phyloP scores from a whole-genome alignment of 192 early-diverging fungal species.

The Coemansia sp. region DNA sequence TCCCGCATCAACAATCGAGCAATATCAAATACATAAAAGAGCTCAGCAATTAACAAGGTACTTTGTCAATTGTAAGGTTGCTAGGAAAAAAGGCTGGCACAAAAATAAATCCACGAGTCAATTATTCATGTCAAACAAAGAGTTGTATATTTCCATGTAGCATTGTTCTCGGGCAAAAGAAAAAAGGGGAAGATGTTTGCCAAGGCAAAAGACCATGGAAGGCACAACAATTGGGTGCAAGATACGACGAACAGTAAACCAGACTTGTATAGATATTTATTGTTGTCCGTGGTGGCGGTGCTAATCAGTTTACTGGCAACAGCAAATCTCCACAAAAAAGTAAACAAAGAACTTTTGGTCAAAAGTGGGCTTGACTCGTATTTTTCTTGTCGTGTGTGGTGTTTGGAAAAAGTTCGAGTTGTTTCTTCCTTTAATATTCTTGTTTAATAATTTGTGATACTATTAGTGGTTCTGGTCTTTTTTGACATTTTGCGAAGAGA shows the following conservation, averaged over 20 bases:
- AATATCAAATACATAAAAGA: too few species aligned
- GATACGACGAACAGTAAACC: constrained; percentile 7
- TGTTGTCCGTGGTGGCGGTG: not conserved
- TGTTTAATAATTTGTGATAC: not conserved
- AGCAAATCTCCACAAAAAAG: too few species aligned
- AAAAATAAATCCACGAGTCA: too few species aligned
- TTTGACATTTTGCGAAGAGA: not conserved
- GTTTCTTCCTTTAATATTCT: not conserved
- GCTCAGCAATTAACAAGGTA: too few species aligned
- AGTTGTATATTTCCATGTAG: not conserved
- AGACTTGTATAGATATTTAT: constrained; percentile 5
- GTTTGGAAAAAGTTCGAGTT: not conserved
- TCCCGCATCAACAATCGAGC: too few species aligned
- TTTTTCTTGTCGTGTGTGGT: not conserved
- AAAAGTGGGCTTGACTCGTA: too few species aligned
- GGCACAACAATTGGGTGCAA: not conserved
- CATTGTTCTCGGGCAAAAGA: too few species aligned
- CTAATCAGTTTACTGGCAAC: too few species aligned
- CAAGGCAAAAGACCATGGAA: not conserved
- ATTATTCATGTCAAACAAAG: not conserved
- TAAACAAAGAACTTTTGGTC: too few species aligned
- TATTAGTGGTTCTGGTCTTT: not conserved
- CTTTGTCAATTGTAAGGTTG: constrained; percentile 2
- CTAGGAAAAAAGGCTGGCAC: constrained; percentile 5
- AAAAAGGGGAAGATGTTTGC: too few species aligned